Evolutionary conservation across 164 flowering plant species (phyloP).

Genomic region (Chimonanthus salicifolius): DNA sequence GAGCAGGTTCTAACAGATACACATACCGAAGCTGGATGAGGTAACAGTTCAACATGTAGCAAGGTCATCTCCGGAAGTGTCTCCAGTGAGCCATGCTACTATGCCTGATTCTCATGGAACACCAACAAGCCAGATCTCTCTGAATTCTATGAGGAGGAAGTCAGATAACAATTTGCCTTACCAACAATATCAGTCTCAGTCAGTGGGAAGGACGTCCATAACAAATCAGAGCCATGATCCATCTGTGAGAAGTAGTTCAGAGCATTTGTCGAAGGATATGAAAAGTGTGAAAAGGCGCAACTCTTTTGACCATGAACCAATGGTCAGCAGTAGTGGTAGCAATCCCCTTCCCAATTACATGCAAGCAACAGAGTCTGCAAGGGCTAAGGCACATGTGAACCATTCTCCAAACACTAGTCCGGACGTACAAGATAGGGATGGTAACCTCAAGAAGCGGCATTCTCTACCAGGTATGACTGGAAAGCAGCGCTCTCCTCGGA

Average conservation of each 20-base stretch:
- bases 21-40: conserved; percentile 23
- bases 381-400: conserved; percentile 62
- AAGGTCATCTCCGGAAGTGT: conserved; percentile 53
- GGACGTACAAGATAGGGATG: conserved; percentile 68
- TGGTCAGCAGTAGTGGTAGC: conserved; percentile 41
- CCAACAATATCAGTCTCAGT: conserved; percentile 33
- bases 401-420: conserved; percentile 87
- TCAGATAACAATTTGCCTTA: conserved; percentile 32
- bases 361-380: conserved; percentile 98
- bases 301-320: conserved; percentile 69
- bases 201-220: conserved; percentile 48
- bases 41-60: conserved; percentile 23
- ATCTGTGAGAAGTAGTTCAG: conserved; percentile 42
- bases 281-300: conserved; percentile 60
- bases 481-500: conserved; percentile 74
- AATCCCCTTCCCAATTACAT: conserved; percentile 77
- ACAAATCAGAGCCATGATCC: conserved; percentile 39
- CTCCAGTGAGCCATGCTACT: conserved; percentile 61
- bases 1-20: conserved; percentile 26
- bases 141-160: conserved; percentile 39
- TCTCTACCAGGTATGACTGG: conserved; percentile 70
- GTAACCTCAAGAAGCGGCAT: conserved; percentile 62
- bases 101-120: conserved; percentile 67
- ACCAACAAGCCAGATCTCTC: conserved; percentile 73
- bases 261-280: conserved; percentile 48